phyloP scores from a whole-genome alignment of 2,329 filamentous ascomycete species.

The Monosporascus sp. region DNA sequence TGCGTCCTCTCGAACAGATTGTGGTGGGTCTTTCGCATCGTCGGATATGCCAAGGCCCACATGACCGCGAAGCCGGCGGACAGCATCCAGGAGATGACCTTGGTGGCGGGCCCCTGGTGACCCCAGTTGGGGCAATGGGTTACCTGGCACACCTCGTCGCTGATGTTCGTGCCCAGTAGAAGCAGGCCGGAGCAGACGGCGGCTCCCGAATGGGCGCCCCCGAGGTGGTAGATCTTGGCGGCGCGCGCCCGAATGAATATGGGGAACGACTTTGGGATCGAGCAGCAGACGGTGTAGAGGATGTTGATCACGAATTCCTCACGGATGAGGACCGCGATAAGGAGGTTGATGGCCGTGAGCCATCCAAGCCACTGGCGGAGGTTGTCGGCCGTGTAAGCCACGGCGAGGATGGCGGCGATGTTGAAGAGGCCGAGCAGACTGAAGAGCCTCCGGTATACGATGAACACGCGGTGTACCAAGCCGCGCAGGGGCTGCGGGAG shows the following conservation, averaged over 20 bases:
- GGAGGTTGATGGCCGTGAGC: conserved; percentile 44
- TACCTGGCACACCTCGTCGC: conserved; percentile 11
- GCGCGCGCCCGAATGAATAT: conserved; percentile 42
- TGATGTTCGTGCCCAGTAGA: conserved; percentile 34
- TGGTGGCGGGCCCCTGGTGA: conserved; percentile 33
- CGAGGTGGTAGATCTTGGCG: conserved; percentile 49
- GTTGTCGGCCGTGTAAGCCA: conserved; percentile 24
- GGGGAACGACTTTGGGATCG: conserved; percentile 39
- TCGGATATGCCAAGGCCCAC: conserved; percentile 57
- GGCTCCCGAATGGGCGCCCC: conserved; percentile 46
- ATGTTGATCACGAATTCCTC: conserved; percentile 50
- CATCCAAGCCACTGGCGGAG: conserved; percentile 33
- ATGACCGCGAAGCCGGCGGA: conserved; percentile 53
- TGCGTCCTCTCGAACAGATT: conserved; percentile 67
- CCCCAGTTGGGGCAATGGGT: conserved; percentile 4
- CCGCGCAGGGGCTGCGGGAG: conserved; percentile 27
- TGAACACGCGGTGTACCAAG: conserved; percentile 35
- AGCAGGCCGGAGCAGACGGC: conserved; percentile 44
- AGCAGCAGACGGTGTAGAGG: conserved; percentile 42
- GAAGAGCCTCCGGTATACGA: conserved; percentile 53
- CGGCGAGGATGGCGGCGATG: conserved; percentile 39
- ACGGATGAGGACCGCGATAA: conserved; percentile 45
- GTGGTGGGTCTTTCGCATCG: conserved; percentile 43
- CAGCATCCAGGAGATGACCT: conserved; percentile 53
- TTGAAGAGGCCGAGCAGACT: conserved; percentile 48